Evolutionary conservation across 2,329 filamentous ascomycete genomes (phyloP).

Genomic region (Cylindrodendrum hubeiense): DNA sequence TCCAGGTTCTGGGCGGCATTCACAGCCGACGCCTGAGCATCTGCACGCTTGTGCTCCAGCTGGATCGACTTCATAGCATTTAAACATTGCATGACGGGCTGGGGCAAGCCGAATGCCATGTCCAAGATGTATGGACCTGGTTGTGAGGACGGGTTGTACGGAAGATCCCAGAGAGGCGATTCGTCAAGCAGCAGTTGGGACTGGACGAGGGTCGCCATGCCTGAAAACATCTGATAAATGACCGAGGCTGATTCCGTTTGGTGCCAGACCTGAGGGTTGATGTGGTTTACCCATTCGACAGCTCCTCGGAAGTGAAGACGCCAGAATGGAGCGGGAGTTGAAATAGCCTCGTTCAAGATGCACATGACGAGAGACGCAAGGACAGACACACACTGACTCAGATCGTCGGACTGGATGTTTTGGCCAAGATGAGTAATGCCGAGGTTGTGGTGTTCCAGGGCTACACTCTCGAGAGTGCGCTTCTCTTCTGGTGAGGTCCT

Average conservation of each 20-base stretch:
- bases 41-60: slow-evolving; percentile 27
- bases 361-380: slow-evolving; percentile 40
- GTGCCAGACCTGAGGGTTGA: slow-evolving; percentile 41
- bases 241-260: slow-evolving; percentile 35
- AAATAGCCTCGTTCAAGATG: slow-evolving; percentile 43
- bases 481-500: slow-evolving; percentile 22
- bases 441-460: slow-evolving; percentile 41
- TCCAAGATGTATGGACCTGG: slow-evolving; percentile 37
- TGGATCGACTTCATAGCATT: slow-evolving; percentile 36
- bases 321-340: slow-evolving; percentile 38
- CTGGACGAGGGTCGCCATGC: slow-evolving; percentile 39
- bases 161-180: slow-evolving; percentile 33
- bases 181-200: slow-evolving; percentile 37
- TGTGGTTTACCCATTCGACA: slow-evolving; percentile 44
- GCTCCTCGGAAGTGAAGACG: slow-evolving; percentile 40
- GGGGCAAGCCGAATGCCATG: slow-evolving; percentile 35
- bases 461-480: slow-evolving; percentile 35
- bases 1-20: slow-evolving; percentile 31
- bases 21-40: neutral
- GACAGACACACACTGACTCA: slow-evolving; percentile 33
- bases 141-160: slow-evolving; percentile 36
- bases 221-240: slow-evolving; percentile 42
- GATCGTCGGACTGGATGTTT: slow-evolving; percentile 42
- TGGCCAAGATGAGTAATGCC: slow-evolving; percentile 41
- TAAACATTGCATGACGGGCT: slow-evolving; percentile 37